A percentile compares a stretch with the other conserved stretches of the same genome.
Evolutionary conservation across 768 basidiomycete genomes (phyloP).

Genomic region (Lyophyllum semitale): DNA sequence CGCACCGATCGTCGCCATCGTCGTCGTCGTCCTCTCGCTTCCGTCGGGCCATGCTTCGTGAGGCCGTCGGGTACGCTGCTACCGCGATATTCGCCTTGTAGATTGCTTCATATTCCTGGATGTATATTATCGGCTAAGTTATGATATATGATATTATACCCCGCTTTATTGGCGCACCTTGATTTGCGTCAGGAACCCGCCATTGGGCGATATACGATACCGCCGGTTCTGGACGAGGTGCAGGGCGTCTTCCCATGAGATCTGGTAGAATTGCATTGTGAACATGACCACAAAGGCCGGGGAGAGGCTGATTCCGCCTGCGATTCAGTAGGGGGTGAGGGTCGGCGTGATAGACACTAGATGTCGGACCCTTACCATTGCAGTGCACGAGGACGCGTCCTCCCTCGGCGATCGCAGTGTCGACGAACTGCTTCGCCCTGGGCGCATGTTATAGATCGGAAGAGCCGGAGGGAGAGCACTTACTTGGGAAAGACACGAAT

Average conservation of each 20-base stretch:
- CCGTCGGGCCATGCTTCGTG: constrained; percentile 52
- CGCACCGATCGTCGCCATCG: constrained; percentile 38
- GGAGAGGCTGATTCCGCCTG: constrained; percentile 86
- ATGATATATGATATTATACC: background rate
- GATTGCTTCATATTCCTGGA: constrained; percentile 96
- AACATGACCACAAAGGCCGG: constrained; percentile 93
- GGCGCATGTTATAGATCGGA: background rate
- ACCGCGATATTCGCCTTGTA: constrained; percentile 79
- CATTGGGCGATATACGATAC: constrained; percentile 92
- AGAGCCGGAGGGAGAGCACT: constrained; percentile 18
- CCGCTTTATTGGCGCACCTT: constrained; percentile 58
- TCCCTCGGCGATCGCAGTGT: constrained; percentile 57
- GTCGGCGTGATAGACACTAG: background rate
- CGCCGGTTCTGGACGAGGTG: constrained; percentile 88
- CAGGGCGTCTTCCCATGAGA: constrained; percentile 87
- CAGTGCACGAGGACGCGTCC: constrained; percentile 88
- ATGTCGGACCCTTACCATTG: constrained; percentile 58
- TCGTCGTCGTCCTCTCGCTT: constrained; percentile 81
- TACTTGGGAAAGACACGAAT: constrained; percentile 89
- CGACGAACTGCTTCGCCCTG: constrained; percentile 80
- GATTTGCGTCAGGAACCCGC: constrained; percentile 89
- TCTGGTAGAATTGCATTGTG: constrained; percentile 81
- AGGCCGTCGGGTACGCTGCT: constrained; percentile 52
- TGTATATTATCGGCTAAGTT: background rate
- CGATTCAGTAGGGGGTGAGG: constrained; percentile 1